A percentile compares a stretch with the other conserved stretches of the same genome.
Conservation (phyloP, 352 stramenopile species). For the Thalassiosira ordinaria region DNA sequence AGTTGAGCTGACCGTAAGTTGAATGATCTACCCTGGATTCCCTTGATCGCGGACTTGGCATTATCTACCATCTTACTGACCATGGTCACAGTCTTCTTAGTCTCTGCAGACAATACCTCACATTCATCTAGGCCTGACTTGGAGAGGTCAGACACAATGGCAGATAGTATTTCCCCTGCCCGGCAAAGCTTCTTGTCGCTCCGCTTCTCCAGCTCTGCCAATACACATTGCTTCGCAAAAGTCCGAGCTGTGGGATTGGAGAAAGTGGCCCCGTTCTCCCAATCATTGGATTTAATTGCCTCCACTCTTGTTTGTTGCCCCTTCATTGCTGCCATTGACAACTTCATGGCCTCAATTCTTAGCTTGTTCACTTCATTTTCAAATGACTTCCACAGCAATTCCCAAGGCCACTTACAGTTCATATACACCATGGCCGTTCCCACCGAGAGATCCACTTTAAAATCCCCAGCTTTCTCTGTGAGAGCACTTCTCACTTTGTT, state of each 20-base stretch:
- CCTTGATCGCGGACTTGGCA: not conserved
- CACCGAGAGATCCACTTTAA: not conserved
- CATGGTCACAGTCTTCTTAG: not conserved
- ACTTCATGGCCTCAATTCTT: not conserved
- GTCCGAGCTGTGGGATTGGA: not conserved
- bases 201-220: not conserved
- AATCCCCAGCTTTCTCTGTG: not conserved
- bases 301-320: not conserved
- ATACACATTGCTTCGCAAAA: not conserved
- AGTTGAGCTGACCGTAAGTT: not conserved
- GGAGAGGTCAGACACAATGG: not conserved
- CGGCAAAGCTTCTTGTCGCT: slow-evolving; percentile 1
- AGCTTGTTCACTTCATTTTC: slow-evolving; percentile 3
- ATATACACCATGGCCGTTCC: not conserved
- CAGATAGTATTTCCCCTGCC: not conserved
- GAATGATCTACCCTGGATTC: not conserved
- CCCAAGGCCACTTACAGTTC: slow-evolving; percentile 1
- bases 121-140: not conserved
- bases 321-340: not conserved
- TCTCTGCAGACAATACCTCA: not conserved
- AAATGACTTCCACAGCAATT: slow-evolving; percentile 6
- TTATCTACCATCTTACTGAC: not conserved
- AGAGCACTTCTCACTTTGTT: not conserved
- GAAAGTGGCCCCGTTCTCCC: not conserved
- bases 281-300: not conserved